These are phyloP conservation scores for Acanthamoeba castellanii DNA, from an alignment of 208 protist genomes.

Conservation along the genomic window DNA sequence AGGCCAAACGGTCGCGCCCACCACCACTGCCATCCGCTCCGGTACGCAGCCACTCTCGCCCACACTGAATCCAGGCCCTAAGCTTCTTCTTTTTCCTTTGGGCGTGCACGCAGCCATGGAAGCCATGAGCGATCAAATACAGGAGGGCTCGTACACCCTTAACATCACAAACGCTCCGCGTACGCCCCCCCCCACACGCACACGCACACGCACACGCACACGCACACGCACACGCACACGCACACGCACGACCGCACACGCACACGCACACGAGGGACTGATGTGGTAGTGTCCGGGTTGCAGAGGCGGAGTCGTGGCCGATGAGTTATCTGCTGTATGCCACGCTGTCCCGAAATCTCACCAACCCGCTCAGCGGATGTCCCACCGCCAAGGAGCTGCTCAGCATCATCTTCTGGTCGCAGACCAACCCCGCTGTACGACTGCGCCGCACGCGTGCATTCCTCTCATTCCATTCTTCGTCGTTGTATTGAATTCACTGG, in stretches of 20 bases:
- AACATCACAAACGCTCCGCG: not conserved
- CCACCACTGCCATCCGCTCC: not conserved
- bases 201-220: too few species aligned
- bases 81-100: too few species aligned
- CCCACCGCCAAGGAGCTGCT: conserved; percentile 19
- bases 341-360: not conserved
- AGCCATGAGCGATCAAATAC: not conserved
- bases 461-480: too few species aligned
- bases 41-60: too few species aligned
- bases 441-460: not conserved
- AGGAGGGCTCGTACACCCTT: not conserved
- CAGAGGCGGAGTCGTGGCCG: conserved; percentile 16
- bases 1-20: not conserved
- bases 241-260: too few species aligned
- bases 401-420: conserved; percentile 1
- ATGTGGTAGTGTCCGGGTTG: not conserved
- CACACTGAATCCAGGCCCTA: too few species aligned
- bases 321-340: conserved; percentile 39
- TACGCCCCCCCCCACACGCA: too few species aligned
- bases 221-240: too few species aligned
- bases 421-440: not conserved
- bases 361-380: not conserved
- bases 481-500: too few species aligned
- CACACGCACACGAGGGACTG: not conserved
- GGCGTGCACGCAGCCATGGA: conserved; percentile 42